These are phyloP conservation scores for Ophiostoma sp. DNA, from an alignment of 2,329 filamentous ascomycete genomes.

Conservation along the genomic window DNA sequence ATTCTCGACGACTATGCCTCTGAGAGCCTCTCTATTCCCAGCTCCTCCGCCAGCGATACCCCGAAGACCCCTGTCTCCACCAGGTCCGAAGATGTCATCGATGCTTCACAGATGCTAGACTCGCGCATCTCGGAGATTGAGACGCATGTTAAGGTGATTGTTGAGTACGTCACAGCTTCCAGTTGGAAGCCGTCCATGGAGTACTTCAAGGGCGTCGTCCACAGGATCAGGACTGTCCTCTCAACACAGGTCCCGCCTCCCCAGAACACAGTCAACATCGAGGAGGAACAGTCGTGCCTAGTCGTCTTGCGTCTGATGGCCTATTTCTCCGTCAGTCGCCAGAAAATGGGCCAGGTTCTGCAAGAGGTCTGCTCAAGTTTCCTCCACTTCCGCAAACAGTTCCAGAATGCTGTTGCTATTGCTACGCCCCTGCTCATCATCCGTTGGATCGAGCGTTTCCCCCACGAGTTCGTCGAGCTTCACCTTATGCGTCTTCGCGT, in stretches of 20 bases:
- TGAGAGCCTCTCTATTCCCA: constrained; percentile 12
- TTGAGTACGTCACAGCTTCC: constrained; percentile 60
- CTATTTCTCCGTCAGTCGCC: constrained; percentile 59
- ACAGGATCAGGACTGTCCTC: constrained; percentile 44
- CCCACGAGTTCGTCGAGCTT: constrained; percentile 58
- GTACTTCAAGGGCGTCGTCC: constrained; percentile 50
- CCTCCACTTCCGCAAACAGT: constrained; percentile 58
- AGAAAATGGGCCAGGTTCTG: constrained; percentile 56
- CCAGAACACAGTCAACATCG: constrained; percentile 35
- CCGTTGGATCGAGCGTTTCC: constrained; percentile 61
- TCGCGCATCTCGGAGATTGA: constrained; percentile 46
- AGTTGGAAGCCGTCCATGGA: constrained; percentile 58
- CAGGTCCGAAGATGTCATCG: constrained; percentile 36
- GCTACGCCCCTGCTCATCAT: constrained; percentile 58
- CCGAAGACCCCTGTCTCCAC: constrained; percentile 27
- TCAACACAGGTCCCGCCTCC: constrained; percentile 38
- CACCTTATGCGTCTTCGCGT: constrained; percentile 56
- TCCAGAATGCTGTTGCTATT: constrained; percentile 59
- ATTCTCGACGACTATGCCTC: constrained; percentile 46
- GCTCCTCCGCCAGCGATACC: constrained; percentile 23
- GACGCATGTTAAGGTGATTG: constrained; percentile 48
- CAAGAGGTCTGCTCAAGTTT: constrained; percentile 64
- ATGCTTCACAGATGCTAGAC: constrained; percentile 33
- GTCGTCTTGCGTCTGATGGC: constrained; percentile 54
- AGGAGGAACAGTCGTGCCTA: constrained; percentile 50